Evolutionary conservation across 257 asterid genomes (phyloP).

Genomic region (Henckelia pumila): DNA sequence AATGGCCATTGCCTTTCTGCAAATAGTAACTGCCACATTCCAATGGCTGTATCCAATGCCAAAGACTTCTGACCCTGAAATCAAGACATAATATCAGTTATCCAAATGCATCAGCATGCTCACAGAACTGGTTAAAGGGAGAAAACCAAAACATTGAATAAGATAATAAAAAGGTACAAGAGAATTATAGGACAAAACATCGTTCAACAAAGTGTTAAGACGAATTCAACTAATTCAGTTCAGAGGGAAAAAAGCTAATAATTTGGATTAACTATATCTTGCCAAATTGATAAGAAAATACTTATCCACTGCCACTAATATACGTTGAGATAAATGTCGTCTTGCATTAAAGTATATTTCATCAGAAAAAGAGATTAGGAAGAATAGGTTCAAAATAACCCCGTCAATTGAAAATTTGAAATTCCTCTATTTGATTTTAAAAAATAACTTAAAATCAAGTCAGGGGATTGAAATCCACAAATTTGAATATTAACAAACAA

Average conservation of each 20-base stretch:
- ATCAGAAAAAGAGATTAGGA: not conserved
- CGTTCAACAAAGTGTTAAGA: not conserved
- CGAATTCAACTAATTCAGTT: not conserved
- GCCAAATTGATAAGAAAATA: not conserved
- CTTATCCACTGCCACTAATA: not conserved
- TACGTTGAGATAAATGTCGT: not conserved
- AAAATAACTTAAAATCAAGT: too few species aligned
- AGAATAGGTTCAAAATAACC: not conserved
- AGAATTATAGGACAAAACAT: not conserved
- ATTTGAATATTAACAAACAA: not conserved
- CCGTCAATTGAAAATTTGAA: not conserved
- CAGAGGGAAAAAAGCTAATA: not conserved
- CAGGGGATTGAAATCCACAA: not conserved
- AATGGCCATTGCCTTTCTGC: constrained; percentile 93
- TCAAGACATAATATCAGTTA: constrained; percentile 15
- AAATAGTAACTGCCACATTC: constrained; percentile 98
- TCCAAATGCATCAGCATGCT: not conserved
- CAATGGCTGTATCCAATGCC: constrained; percentile 98
- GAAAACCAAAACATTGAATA: not conserved
- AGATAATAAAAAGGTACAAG: not conserved
- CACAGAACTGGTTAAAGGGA: not conserved
- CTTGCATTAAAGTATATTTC: too few species aligned
- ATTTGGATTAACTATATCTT: not conserved
- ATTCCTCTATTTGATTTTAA: not conserved
- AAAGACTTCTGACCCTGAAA: constrained; percentile 96